A percentile compares a stretch with the other conserved stretches of the same genome.
These are phyloP conservation scores for Aciculosporium take DNA, from an alignment of 2,329 filamentous ascomycete genomes.

Conservation along the genomic window DNA sequence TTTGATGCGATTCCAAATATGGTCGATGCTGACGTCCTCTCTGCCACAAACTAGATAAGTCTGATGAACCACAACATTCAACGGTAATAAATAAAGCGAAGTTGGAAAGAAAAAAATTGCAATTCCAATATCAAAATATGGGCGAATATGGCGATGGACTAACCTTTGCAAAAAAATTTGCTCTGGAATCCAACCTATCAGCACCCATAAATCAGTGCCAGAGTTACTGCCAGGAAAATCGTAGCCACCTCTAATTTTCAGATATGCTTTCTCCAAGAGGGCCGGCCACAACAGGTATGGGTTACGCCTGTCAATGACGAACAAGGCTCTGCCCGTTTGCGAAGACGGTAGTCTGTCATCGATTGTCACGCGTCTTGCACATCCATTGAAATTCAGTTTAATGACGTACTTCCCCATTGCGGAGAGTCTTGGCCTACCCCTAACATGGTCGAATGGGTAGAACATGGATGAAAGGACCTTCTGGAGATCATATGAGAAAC, in stretches of 20 bases:
- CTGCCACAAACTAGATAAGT: slow-evolving; percentile 22
- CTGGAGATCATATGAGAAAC: neutral
- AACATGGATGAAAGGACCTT: slow-evolving; percentile 59
- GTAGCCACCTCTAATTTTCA: slow-evolving; percentile 90
- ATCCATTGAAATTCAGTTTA: slow-evolving; percentile 91
- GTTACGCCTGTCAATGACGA: slow-evolving; percentile 77
- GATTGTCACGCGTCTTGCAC: slow-evolving; percentile 71
- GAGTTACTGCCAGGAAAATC: slow-evolving; percentile 97
- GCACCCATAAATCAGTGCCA: slow-evolving; percentile 80
- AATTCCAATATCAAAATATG: neutral
- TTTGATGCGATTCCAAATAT: slow-evolving; percentile 65
- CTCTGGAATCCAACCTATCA: slow-evolving; percentile 94
- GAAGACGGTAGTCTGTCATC: slow-evolving; percentile 79
- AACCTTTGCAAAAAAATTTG: slow-evolving; percentile 78
- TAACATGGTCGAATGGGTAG: slow-evolving; percentile 55
- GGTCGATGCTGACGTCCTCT: slow-evolving; percentile 61
- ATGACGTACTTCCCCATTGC: slow-evolving; percentile 80
- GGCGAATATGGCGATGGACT: neutral
- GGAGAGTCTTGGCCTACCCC: slow-evolving; percentile 47
- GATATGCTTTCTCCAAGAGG: slow-evolving; percentile 85
- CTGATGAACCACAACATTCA: neutral
- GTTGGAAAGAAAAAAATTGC: neutral
- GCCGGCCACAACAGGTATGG: slow-evolving; percentile 80
- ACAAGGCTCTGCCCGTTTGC: slow-evolving; percentile 58
- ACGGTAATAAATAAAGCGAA: neutral